Base-by-base conservation (phyloP, 192 early-diverging fungal species). In the Cetraspora pellucida region DNA sequence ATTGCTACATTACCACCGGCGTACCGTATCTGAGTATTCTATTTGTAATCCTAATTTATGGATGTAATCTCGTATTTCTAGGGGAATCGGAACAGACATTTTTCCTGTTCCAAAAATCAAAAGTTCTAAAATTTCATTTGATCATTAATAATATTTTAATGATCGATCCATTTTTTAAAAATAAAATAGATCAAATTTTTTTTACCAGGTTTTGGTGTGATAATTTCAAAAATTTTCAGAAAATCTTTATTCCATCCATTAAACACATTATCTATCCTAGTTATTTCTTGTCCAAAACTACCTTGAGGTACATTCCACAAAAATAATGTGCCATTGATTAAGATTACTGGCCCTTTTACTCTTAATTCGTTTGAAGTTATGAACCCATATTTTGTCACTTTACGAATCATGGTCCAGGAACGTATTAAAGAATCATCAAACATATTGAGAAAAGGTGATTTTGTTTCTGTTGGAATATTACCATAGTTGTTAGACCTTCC, bases 11-110 rank as follows among this genome's bases (percentile, higher is more conserved):
- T 37, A 57, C 23, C 17, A 77, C n/a, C n/a, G n/a, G n/a, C 81
- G 77, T 85, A 89, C 88, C n/a, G 88, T 84, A 80, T 83, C 84
- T 85, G 88, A 84, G 55, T 81, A 77, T 61, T 89, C 88, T n/a
- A 86, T 84, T 72, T 89, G 88, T 14, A 89, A 70, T 46, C 88
- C 88, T 9, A 87, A 69, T 25, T 82, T 70, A 44, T 85, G 77
- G 46, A 89, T 78, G 66, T 86, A 85, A 7, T 80, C 66, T 47
- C 84, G 78, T 21, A 89, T 75, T 47, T 82, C 63, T 44, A 79
- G 77, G 45, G 86, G 85, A n/a, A 89, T 71, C 25, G 85, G 88
- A 17, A 82, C 77, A 79, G 88, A 85, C 13, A 76, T 46, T 65
- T 83, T 83, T 17, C 88, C 88, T 1, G 88, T 89, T 50, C 88